phyloP scores from a whole-genome alignment of 2,329 filamentous ascomycete species.

The Leptographium procerum region DNA sequence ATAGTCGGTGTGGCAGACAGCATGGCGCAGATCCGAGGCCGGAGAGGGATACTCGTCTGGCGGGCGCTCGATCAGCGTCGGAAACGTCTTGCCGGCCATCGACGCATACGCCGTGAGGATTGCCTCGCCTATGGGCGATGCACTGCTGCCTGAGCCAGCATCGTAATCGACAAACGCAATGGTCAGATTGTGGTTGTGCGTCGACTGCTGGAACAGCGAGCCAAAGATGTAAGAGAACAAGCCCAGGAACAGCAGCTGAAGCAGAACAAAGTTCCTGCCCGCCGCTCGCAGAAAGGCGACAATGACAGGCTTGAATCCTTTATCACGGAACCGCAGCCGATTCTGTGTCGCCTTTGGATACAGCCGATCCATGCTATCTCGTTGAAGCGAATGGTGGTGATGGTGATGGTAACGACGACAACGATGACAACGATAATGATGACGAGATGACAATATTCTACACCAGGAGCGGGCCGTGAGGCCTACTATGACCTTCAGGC shows the following conservation, averaged over 20 bases:
- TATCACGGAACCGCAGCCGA: not conserved
- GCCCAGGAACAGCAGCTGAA: constrained; percentile 24
- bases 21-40: constrained; percentile 16
- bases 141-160: constrained; percentile 18
- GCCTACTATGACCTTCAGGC: no score
- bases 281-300: constrained; percentile 2
- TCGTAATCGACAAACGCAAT: constrained; percentile 18
- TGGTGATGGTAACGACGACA: no score
- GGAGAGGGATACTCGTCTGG: constrained; percentile 16
- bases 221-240: constrained; percentile 26
- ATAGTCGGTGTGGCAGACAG: constrained; percentile 24
- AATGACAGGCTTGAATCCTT: not conserved
- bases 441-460: no score
- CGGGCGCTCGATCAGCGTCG: constrained; percentile 19
- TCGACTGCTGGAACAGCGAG: constrained; percentile 21
- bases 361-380: not conserved
- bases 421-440: no score
- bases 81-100: constrained; percentile 20
- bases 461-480: no score
- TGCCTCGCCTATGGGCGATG: constrained; percentile 9
- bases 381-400: not conserved
- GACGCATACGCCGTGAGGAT: constrained; percentile 21
- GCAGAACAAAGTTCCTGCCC: constrained; percentile 10
- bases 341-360: constrained; percentile 10
- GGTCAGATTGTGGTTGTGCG: constrained; percentile 16